These are phyloP conservation scores for Fusarium pseudograminearum DNA, from an alignment of 2,329 filamentous ascomycete genomes.

Conservation along the genomic window DNA sequence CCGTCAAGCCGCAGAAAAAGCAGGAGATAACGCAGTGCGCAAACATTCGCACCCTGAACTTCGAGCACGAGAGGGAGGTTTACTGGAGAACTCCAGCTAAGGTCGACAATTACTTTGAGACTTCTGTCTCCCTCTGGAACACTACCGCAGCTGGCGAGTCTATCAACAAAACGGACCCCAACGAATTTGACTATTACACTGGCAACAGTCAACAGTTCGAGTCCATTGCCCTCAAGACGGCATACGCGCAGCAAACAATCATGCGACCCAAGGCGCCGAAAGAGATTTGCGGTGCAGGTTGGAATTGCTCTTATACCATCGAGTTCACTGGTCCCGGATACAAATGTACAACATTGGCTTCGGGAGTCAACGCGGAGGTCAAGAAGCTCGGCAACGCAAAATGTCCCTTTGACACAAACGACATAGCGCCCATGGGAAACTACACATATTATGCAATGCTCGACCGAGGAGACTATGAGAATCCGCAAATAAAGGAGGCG, in stretches of 20 bases:
- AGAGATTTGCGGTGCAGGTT: conserved; percentile 43
- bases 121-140: conserved; percentile 42
- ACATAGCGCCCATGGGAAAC: conserved; percentile 39
- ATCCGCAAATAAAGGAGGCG: conserved; percentile 21
- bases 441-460: conserved; percentile 40
- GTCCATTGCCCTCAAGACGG: conserved; percentile 35
- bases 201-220: conserved; percentile 35
- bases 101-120: conserved; percentile 26
- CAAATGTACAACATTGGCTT: conserved; percentile 35
- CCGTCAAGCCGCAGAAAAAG: conserved; percentile 23
- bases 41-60: conserved; percentile 45
- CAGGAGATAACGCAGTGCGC: conserved; percentile 34
- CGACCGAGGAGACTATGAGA: conserved; percentile 39
- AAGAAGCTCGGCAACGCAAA: conserved; percentile 31
- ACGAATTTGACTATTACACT: conserved; percentile 45
- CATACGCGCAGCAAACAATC: conserved; percentile 37
- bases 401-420: conserved; percentile 40
- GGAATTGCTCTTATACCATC: conserved; percentile 44
- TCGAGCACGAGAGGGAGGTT: conserved; percentile 34
- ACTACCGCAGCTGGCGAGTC: conserved; percentile 8
- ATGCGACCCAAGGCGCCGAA: conserved; percentile 28
- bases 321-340: conserved; percentile 44
- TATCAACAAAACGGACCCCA: conserved; percentile 11
- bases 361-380: conserved; percentile 20
- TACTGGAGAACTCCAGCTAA: conserved; percentile 32